Evolutionary conservation across 2,329 filamentous ascomycete genomes (phyloP), one percentile per base, ranked within the genome.

Genomic region (Sclerotinia subarctica): DNA sequence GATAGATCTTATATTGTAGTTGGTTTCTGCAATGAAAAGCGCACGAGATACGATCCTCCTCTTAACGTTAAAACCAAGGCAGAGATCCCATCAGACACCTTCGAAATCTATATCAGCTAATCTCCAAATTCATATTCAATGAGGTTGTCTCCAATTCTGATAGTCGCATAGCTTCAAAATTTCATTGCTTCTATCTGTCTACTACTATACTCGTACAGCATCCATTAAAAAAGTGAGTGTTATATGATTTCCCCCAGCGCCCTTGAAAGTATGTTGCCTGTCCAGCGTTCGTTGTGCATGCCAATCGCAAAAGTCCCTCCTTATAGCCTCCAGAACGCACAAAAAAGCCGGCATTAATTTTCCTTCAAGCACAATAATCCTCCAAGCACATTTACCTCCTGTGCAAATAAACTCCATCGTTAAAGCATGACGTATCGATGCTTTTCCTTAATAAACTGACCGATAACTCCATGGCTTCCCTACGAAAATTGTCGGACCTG

Each of bases 201-300:
- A 58, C 64, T 59, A 42, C 15, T 42, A 19, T 66, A 66, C 21
- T 67, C 57, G 54, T 67, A 67, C 65, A 67, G 26, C n/a, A 54
- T 29, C 19, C n/a, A 63, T 47, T 26, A 63, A 11, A 35, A n/a
- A 47, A 51, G 35, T 32, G n/a, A 38, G 65, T 24, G 35, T 47
- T 35, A 51, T 35, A 51, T 24, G 21, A 52, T 46, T 42, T 21
- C 52, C 49, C 17, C 24, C 19, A 6, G 44, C 35, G 38, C 46
- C 46, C 17, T 63, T 63, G 46, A 63, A 51, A 52, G 32, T 42
- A 49, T 51, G 11, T 60, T 17, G 8, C 35, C 46, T n/a, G 47
- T 24, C 46, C 57, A 51, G 56, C 35, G 15, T 8, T 38, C 35
- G 15, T 8, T 38, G 44, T 52, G 57, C 44, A 67, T 53, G 38